These are phyloP conservation scores for Colletotrichum chrysophilum DNA, from an alignment of 2,329 filamentous ascomycete species.

Conservation along the genomic window DNA sequence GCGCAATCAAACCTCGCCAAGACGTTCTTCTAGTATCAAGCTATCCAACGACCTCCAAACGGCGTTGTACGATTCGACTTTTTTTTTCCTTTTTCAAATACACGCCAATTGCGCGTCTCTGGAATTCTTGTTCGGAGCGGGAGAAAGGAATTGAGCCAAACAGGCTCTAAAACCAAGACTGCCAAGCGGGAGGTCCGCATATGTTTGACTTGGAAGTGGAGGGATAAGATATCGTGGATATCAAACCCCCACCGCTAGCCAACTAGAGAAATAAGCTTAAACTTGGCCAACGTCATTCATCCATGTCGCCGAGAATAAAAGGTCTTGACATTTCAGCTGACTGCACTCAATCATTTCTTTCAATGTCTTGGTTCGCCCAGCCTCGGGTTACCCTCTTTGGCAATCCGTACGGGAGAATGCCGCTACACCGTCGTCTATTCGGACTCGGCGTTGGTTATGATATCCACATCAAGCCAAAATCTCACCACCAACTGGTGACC, in stretches of 20 bases:
- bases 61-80: not conserved
- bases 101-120: not conserved
- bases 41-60: not conserved
- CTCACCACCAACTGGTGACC: not conserved
- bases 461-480: not conserved
- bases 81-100: not conserved
- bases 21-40: not conserved
- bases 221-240: conserved; percentile 4
- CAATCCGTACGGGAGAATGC: conserved; percentile 16
- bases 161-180: not conserved
- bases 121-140: not conserved
- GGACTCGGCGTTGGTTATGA: conserved; percentile 3
- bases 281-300: conserved; percentile 21
- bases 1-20: not conserved
- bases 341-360: not conserved
- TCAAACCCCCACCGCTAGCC: not conserved
- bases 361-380: not conserved
- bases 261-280: conserved; percentile 20
- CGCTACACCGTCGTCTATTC: not conserved
- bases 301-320: conserved; percentile 18
- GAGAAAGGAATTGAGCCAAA: not conserved
- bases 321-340: not conserved
- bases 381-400: conserved; percentile 13
- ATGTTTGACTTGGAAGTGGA: conserved; percentile 7
- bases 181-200: conserved; percentile 10